Evolutionary conservation across 2,329 filamentous ascomycete genomes (phyloP).

Genomic region (Escovopsis weberi): DNA sequence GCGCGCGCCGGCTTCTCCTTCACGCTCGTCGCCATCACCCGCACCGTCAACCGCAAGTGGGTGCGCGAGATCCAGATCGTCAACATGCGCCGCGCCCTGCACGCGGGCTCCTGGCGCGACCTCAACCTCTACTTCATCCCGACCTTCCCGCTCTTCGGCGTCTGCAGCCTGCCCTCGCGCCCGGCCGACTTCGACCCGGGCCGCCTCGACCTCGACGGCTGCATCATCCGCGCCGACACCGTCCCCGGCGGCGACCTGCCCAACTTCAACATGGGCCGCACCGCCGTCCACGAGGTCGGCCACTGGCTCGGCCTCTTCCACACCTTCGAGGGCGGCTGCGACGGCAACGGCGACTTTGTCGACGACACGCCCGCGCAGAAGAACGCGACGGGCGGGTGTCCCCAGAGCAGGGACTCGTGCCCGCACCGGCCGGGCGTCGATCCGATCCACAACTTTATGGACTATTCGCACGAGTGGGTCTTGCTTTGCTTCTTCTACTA

Average conservation of each 20-base stretch:
- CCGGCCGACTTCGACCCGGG: slow-evolving; percentile 15
- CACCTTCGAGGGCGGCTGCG: slow-evolving; percentile 24
- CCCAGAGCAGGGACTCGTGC: slow-evolving; percentile 15
- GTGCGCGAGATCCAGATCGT: slow-evolving; percentile 22
- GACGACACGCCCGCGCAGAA: slow-evolving; percentile 23
- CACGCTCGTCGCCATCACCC: slow-evolving; percentile 24
- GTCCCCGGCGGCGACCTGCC: slow-evolving; percentile 12
- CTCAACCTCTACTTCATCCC: slow-evolving; percentile 32
- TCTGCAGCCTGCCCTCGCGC: slow-evolving; percentile 21
- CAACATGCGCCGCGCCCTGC: slow-evolving; percentile 20
- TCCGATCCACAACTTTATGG: slow-evolving; percentile 17
- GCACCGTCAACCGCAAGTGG: slow-evolving; percentile 31
- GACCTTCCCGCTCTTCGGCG: slow-evolving; percentile 14
- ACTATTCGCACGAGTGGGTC: slow-evolving; percentile 11
- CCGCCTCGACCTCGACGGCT: slow-evolving; percentile 8
- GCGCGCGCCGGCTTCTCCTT: slow-evolving; percentile 27
- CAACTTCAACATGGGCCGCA: slow-evolving; percentile 15
- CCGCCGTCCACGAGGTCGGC: slow-evolving; percentile 23
- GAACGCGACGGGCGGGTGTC: slow-evolving; percentile 16
- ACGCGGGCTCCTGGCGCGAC: slow-evolving; percentile 23
- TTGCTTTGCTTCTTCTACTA: too few species aligned
- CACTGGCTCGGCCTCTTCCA: slow-evolving; percentile 31
- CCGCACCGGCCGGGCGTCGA: slow-evolving; percentile 11
- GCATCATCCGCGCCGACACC: slow-evolving; percentile 7
- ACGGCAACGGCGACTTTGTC: slow-evolving; percentile 19